These are phyloP conservation scores for Emmonsiellopsis sp. DNA, from an alignment of 2,329 filamentous ascomycete genomes.

Conservation along the genomic window DNA sequence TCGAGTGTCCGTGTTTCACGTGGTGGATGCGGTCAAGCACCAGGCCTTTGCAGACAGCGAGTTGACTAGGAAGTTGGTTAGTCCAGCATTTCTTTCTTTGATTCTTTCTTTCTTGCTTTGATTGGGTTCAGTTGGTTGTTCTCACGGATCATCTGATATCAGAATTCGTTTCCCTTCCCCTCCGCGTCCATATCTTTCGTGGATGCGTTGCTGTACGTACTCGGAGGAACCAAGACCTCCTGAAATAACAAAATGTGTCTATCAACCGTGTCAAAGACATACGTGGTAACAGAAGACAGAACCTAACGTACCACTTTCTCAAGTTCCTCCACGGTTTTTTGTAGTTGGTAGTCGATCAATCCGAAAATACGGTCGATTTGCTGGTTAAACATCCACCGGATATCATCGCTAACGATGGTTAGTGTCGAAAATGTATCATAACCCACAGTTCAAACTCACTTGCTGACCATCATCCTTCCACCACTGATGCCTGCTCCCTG, in stretches of 20 bases:
- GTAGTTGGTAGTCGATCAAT: background rate
- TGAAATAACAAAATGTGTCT: slow-evolving; percentile 30
- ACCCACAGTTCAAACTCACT: background rate
- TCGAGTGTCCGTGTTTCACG: background rate
- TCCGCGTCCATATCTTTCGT: slow-evolving; percentile 7
- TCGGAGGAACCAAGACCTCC: slow-evolving; percentile 34
- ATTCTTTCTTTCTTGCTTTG: no score
- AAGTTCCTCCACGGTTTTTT: background rate
- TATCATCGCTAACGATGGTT: background rate
- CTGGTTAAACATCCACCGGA: background rate
- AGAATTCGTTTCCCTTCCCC: background rate
- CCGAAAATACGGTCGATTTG: background rate
- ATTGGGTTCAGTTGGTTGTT: background rate
- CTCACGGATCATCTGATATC: slow-evolving; percentile 1
- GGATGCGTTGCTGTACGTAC: slow-evolving; percentile 30
- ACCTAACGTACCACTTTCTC: background rate
- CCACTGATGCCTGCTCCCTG: background rate
- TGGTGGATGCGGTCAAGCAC: slow-evolving; percentile 4
- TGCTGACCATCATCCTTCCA: background rate
- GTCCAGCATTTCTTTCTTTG: background rate
- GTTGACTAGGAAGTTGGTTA: slow-evolving; percentile 1
- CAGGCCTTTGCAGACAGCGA: slow-evolving; percentile 2
- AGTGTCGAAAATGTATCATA: background rate
- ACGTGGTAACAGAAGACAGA: background rate
- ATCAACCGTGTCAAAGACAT: slow-evolving; percentile 2